These are phyloP conservation scores for Omphalotus guepiniiformis DNA, from an alignment of 768 basidiomycete genomes.

Conservation along the genomic window DNA sequence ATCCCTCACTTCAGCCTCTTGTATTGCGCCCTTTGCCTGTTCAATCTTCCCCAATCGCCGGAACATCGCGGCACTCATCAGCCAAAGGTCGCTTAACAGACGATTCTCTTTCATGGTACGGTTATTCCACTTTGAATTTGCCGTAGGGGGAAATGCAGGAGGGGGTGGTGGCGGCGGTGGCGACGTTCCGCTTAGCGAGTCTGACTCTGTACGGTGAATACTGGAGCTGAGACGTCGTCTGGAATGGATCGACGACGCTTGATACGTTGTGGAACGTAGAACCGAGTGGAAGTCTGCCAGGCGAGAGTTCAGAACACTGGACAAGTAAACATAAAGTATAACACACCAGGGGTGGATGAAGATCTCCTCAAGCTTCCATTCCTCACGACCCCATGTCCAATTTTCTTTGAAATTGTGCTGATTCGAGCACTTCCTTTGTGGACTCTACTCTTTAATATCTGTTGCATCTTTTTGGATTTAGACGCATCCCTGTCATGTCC, in stretches of 20 bases:
- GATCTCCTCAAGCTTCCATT: slow-evolving; percentile 54
- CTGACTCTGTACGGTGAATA: slow-evolving; percentile 32
- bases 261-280: slow-evolving; percentile 54
- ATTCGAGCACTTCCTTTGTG: slow-evolving; percentile 72
- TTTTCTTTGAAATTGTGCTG: slow-evolving; percentile 71
- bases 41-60: slow-evolving; percentile 85
- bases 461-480: slow-evolving; percentile 69
- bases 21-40: slow-evolving; percentile 85
- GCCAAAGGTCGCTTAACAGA: slow-evolving; percentile 83
- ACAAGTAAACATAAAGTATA: neutral
- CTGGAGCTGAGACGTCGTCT: slow-evolving; percentile 56
- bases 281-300: slow-evolving; percentile 63
- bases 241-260: slow-evolving; percentile 84
- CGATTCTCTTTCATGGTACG: slow-evolving; percentile 55
- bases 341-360: slow-evolving; percentile 66
- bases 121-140: slow-evolving; percentile 34
- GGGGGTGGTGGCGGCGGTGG: slow-evolving; percentile 45
- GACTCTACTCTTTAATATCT: slow-evolving; percentile 70
- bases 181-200: slow-evolving; percentile 31
- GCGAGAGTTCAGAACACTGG: neutral
- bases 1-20: slow-evolving; percentile 90
- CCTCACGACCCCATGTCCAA: slow-evolving; percentile 64
- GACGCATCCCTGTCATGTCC: slow-evolving; percentile 40
- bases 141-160: slow-evolving; percentile 30
- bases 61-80: slow-evolving; percentile 93